These are phyloP conservation scores for Erythrobasidium yunnanense DNA, from an alignment of 768 basidiomycete genomes.

Conservation along the genomic window DNA sequence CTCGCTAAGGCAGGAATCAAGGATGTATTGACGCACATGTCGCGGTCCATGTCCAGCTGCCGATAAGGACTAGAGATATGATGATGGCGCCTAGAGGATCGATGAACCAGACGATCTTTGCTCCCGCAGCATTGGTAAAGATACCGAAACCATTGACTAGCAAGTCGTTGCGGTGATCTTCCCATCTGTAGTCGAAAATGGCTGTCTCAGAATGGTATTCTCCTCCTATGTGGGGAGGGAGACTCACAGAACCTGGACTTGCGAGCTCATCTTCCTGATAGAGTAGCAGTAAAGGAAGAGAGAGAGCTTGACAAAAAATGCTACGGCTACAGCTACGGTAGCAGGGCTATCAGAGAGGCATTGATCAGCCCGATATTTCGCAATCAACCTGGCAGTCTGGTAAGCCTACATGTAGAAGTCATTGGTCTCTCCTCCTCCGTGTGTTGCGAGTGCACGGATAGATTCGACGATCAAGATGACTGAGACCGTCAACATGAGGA, in stretches of 20 bases:
- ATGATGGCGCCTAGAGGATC: constrained; percentile 41
- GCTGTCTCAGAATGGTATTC: constrained; percentile 57
- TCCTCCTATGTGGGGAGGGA: constrained; percentile 59
- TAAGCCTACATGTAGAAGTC: constrained; percentile 61
- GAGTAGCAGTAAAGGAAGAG: constrained; percentile 80
- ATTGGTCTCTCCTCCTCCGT: constrained; percentile 49
- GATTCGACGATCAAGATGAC: constrained; percentile 78
- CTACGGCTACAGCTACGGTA: not conserved
- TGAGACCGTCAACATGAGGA: constrained; percentile 74
- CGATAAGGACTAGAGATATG: constrained; percentile 34
- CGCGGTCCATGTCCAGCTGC: constrained; percentile 62
- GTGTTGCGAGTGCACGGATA: constrained; percentile 56
- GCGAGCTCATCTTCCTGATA: constrained; percentile 68
- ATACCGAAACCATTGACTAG: constrained; percentile 40
- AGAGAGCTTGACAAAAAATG: constrained; percentile 51
- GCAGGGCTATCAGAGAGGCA: not conserved
- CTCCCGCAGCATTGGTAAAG: constrained; percentile 42
- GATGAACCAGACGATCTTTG: constrained; percentile 40
- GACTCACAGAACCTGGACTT: constrained; percentile 84
- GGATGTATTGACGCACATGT: constrained; percentile 50
- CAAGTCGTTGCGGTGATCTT: constrained; percentile 27
- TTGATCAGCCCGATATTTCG: too few species aligned
- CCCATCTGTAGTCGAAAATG: constrained; percentile 43
- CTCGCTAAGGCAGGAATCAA: too few species aligned
- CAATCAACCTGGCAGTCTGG: too few species aligned